Percentiles rank a stretch among this genome's conserved stretches.
These are phyloP conservation scores for Boletus vinaceobasis DNA, from an alignment of 768 basidiomycete species.

Conservation along the genomic window DNA sequence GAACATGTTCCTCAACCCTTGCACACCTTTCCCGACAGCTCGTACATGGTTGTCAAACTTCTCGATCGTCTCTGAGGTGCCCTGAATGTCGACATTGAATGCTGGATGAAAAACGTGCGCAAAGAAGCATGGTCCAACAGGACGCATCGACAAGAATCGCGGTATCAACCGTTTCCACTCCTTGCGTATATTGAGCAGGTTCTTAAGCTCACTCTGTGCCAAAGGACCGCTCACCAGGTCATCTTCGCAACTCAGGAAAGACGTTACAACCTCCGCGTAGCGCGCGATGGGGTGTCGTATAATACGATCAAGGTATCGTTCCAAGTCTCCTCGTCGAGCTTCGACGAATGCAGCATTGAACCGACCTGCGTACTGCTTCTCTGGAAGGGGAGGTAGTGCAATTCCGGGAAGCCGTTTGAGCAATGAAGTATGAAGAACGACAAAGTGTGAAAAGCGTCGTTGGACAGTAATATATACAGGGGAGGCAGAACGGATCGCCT, in stretches of 20 bases:
- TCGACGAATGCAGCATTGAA: slow-evolving; percentile 83
- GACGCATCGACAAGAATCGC: slow-evolving; percentile 54
- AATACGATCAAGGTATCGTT: slow-evolving; percentile 69
- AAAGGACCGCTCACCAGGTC: slow-evolving; percentile 55
- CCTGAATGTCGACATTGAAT: slow-evolving; percentile 77
- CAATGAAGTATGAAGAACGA: slow-evolving; percentile 70
- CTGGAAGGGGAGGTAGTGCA: slow-evolving; percentile 76
- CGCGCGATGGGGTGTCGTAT: slow-evolving; percentile 74
- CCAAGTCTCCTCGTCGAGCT: slow-evolving; percentile 75
- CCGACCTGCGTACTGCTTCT: slow-evolving; percentile 79
- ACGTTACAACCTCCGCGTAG: slow-evolving; percentile 74
- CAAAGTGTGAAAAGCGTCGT: slow-evolving; percentile 83
- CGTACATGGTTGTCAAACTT: slow-evolving; percentile 64
- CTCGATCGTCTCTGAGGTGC: slow-evolving; percentile 55
- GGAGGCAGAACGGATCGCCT: slow-evolving; percentile 27
- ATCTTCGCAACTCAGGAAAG: slow-evolving; percentile 74
- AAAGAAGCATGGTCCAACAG: slow-evolving; percentile 75
- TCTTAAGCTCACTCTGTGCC: background rate
- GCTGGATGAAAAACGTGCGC: slow-evolving; percentile 79
- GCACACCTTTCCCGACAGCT: slow-evolving; percentile 67
- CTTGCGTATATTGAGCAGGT: slow-evolving; percentile 34
- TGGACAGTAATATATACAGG: slow-evolving; percentile 67
- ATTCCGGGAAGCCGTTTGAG: slow-evolving; percentile 69
- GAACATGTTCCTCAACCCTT: slow-evolving; percentile 61
- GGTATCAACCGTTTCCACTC: slow-evolving; percentile 70